Evolutionary conservation across 2,329 filamentous ascomycete genomes (phyloP), one percentile per base, ranked within the genome.

Genomic region (Aciculosporium take): DNA sequence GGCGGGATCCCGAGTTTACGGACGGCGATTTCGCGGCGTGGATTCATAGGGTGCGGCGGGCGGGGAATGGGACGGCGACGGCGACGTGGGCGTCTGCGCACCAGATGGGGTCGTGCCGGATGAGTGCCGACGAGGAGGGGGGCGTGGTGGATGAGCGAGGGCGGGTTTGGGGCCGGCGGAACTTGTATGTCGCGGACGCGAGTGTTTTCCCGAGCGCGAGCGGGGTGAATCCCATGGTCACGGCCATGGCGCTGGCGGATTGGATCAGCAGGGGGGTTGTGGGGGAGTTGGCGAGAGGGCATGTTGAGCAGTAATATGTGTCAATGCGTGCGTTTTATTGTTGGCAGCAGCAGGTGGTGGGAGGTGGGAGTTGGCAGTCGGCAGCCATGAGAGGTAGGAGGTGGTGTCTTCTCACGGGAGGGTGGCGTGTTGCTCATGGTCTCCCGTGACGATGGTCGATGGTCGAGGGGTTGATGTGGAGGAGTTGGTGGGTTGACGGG

Each of bases 151-250:
- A 79, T 52, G 56, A 63, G 3, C 61, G 58, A 45, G 76, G 77
- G 2, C 65, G 57, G 46, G 74, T 85, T 6, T 88, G 81, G 79
- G 81, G 73, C 1, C 68, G 66, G 0, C 62, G 76, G 50, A 72
- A 71, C 1, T 53, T 88, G 50, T 85, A 76, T 54, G 74, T 88
- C 15, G 75, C 78, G 8, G 84, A 89, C 57, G 76, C 81, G 34
- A 85, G 79, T 56, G 77, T 85, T 9, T 82, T 88, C 46, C 84
- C 81, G 1, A 80, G 73, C 43, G 81, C 82, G 9, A 84, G 76
- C 55, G 84, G 84, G 1, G 82, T 87, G 24, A 88, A 88, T 56
- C 84, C 84, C 10, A 88, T 89, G 84, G 66, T 87, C 33, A 86
- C 82, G 10, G 71, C 67, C 43, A 85, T 88, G 83, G 74, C 75